Evolutionary conservation across 768 basidiomycete species (phyloP).

Genomic region (Hygrocybe coccinea): DNA sequence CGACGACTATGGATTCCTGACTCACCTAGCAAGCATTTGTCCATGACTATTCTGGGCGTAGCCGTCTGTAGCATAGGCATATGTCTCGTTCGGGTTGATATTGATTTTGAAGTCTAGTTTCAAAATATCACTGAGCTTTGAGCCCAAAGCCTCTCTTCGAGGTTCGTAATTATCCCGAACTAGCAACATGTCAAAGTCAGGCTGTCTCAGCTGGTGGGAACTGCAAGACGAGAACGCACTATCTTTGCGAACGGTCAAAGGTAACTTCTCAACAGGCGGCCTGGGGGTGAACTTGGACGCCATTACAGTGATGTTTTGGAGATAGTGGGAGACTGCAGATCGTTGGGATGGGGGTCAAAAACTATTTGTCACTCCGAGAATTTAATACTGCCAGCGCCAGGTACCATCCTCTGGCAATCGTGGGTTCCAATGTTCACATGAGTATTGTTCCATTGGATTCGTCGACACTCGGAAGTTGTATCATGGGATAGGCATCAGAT

Average conservation of each 20-base stretch:
- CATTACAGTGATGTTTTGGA: too few relatives aligned
- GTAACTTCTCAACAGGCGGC: conserved; percentile 32
- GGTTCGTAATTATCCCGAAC: conserved; percentile 39
- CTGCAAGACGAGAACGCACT: conserved; percentile 19
- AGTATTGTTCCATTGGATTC: too few relatives aligned
- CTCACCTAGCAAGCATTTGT: conserved; percentile 23
- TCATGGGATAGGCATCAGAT: too few relatives aligned
- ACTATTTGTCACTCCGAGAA: too few relatives aligned
- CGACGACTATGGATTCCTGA: not conserved
- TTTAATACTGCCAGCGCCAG: too few relatives aligned
- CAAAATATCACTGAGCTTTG: conserved; percentile 26
- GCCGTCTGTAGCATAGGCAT: conserved; percentile 30
- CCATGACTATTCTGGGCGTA: conserved; percentile 20
- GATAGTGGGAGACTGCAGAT: too few relatives aligned
- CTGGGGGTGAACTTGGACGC: conserved; percentile 35
- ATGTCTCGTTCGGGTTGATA: conserved; percentile 33
- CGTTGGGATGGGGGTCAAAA: too few relatives aligned
- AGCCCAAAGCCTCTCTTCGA: conserved; percentile 32
- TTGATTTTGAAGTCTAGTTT: conserved; percentile 30
- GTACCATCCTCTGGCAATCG: too few relatives aligned
- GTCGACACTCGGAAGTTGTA: too few relatives aligned
- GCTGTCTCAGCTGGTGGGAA: not conserved
- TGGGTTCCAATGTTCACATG: too few relatives aligned
- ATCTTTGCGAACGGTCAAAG: conserved; percentile 34
- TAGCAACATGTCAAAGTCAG: conserved; percentile 9